These are phyloP conservation scores for Corymbia citriodora DNA, from an alignment of 441 rosid genomes.

Conservation along the genomic window DNA sequence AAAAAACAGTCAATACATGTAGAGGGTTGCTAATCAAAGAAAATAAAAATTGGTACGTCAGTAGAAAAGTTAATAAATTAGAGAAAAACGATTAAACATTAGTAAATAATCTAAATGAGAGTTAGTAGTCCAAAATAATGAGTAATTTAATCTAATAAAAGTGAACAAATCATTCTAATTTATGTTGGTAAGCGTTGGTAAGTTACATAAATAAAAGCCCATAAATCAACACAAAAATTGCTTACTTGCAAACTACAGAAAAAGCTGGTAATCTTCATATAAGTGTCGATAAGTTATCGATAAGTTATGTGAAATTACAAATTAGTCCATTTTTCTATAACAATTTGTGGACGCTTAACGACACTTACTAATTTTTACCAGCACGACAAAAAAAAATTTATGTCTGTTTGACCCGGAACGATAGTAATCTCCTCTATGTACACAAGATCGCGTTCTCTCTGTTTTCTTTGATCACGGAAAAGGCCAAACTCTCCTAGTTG, in stretches of 20 bases:
- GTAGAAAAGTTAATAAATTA: not conserved
- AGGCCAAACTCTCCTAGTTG: not conserved
- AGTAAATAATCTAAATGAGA: not conserved
- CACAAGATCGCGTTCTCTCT: not conserved
- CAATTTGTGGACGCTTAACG: not conserved
- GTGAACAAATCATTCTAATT: not conserved
- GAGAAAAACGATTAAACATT: not conserved
- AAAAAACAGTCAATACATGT: too few relatives aligned
- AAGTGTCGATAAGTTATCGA: not conserved
- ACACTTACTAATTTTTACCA: not conserved
- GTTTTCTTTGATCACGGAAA: not conserved
- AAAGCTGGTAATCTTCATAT: not conserved
- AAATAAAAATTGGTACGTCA: not conserved
- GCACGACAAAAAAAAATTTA: not conserved
- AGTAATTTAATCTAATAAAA: not conserved
- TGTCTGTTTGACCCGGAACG: not conserved
- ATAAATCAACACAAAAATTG: not conserved
- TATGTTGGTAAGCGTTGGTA: not conserved
- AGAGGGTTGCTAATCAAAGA: not conserved
- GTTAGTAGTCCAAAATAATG: not conserved
- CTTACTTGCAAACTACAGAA: not conserved
- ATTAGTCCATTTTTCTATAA: not conserved
- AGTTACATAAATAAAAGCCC: too few relatives aligned
- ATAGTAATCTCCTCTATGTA: not conserved
- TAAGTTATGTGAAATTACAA: not conserved